Evolutionary conservation across 2,329 filamentous ascomycete species (phyloP).

Genomic region (Aspergillus amoenus): DNA sequence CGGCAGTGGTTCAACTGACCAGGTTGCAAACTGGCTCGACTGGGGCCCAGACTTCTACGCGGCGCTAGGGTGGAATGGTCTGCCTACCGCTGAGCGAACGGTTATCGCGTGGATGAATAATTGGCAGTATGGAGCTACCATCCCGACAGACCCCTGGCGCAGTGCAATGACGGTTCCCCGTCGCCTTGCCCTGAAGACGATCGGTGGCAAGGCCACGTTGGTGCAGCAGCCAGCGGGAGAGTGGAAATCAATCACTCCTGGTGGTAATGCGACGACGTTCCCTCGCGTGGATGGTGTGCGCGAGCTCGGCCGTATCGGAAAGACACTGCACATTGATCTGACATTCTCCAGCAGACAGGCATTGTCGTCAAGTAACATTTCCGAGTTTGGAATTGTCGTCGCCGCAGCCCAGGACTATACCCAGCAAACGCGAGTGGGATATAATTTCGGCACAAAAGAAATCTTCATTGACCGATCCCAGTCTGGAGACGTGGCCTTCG

Average conservation of each 20-base stretch:
- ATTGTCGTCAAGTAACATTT: no score
- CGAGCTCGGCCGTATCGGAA: not conserved
- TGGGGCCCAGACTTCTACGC: slow-evolving; percentile 32
- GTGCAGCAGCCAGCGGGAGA: slow-evolving; percentile 15
- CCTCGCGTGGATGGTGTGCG: no score
- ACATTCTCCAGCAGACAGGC: not conserved
- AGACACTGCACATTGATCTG: not conserved
- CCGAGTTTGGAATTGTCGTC: slow-evolving; percentile 21
- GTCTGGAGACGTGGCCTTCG: slow-evolving; percentile 23
- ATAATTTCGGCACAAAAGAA: slow-evolving; percentile 22
- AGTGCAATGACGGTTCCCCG: slow-evolving; percentile 27
- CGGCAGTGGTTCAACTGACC: not conserved
- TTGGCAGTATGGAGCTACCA: slow-evolving; percentile 25
- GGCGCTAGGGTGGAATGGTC: slow-evolving; percentile 22
- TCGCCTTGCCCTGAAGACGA: slow-evolving; percentile 20
- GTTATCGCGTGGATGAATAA: slow-evolving; percentile 31
- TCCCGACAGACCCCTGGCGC: slow-evolving; percentile 28
- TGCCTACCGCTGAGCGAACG: slow-evolving; percentile 16
- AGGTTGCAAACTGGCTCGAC: slow-evolving; percentile 27
- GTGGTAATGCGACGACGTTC: no score
- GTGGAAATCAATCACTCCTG: no score
- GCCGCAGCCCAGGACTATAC: slow-evolving; percentile 15
- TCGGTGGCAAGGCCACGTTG: slow-evolving; percentile 13
- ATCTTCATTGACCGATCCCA: slow-evolving; percentile 25
- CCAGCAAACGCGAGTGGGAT: slow-evolving; percentile 26